Base-by-base conservation (phyloP, 805 yeast genomes). In the Saccharomyces jurei region DNA sequence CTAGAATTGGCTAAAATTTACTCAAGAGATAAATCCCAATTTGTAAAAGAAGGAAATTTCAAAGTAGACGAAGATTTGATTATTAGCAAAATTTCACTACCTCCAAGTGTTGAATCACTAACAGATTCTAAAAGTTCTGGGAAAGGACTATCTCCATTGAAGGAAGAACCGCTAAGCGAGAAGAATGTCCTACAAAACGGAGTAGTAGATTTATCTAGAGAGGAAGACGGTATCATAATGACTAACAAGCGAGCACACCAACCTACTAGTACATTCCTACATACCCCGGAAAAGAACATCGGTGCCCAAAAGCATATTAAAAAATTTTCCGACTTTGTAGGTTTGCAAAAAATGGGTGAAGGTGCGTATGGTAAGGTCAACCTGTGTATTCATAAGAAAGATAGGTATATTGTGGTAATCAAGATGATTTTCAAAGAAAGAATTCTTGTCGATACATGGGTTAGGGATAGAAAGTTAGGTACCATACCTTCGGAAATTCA, bases 341-440 rank as follows among this genome's bases (percentile, higher is more conserved):
- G 87, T 0, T 49, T 89, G 48, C 86, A 87, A 66, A 81, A 83
- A 58, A 81, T 94, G 83, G 99, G 99, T 1, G 92, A 87, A 68
- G 99, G 99, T 41, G 97, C 98, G 0, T 94, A 94, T 65, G 99
- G 99, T 11, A 88, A 89, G 65, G 99, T 94, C 21, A 85, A 89
- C 27, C 76, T 89, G 26, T 94, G 88, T 3, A 80, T 80, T 67
- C 87, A 85, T 64, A 80, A 78, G 49, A 75, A 77, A 28, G 89
- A 87, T 60, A 71, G 71, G 1, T 84, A 87, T 67, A 80, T 77
- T 57, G 85, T 89, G 46, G 88, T 94, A 17, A 81, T 91, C 55
- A 94, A 94, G 69, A 83, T 95, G 62, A 94, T 94, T 50, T 87
- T 88, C 66, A 94, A 94, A 64, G 96, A 89, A 61, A 79, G 96